These are phyloP conservation scores for Coelastrella sp. DNA, from an alignment of 139 green algal genomes.

Conservation along the genomic window DNA sequence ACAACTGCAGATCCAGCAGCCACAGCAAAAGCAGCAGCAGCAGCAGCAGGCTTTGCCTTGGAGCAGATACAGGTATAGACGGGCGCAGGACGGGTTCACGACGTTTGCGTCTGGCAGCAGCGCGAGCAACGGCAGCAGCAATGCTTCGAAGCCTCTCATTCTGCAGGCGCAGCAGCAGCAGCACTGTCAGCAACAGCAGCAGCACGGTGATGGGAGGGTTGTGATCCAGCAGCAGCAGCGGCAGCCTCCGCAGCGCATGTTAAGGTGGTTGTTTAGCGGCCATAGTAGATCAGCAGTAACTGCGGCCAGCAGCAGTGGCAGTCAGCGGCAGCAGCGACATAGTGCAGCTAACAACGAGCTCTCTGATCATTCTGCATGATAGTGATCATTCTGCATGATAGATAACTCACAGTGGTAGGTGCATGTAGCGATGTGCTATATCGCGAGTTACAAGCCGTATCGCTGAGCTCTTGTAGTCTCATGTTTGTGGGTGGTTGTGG, in stretches of 20 bases:
- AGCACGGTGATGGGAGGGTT: background rate
- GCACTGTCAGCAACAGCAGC: background rate
- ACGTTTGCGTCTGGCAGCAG: background rate
- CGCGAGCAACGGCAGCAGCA: background rate
- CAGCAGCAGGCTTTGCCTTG: background rate
- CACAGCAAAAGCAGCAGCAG: background rate
- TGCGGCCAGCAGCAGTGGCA: background rate
- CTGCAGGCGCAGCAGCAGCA: background rate
- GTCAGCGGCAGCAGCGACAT: conserved; percentile 18
- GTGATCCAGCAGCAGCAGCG: background rate
- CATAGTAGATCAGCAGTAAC: conserved; percentile 9
- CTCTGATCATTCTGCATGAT: no score
- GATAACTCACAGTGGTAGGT: no score
- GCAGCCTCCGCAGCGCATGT: background rate
- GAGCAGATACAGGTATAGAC: background rate
- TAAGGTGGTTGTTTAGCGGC: conserved; percentile 31
- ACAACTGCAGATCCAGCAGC: background rate
- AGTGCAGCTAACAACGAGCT: background rate
- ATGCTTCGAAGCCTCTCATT: background rate
- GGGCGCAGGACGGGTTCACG: background rate
- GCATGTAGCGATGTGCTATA: no score
- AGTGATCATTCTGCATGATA: no score
- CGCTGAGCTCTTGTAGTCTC: no score
- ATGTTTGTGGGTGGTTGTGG: no score
- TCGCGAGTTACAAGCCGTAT: no score